Percentiles rank a stretch among this genome's conserved stretches.
phyloP scores from a whole-genome alignment of 2,329 filamentous ascomycete species.

The Fusarium camptoceras region DNA sequence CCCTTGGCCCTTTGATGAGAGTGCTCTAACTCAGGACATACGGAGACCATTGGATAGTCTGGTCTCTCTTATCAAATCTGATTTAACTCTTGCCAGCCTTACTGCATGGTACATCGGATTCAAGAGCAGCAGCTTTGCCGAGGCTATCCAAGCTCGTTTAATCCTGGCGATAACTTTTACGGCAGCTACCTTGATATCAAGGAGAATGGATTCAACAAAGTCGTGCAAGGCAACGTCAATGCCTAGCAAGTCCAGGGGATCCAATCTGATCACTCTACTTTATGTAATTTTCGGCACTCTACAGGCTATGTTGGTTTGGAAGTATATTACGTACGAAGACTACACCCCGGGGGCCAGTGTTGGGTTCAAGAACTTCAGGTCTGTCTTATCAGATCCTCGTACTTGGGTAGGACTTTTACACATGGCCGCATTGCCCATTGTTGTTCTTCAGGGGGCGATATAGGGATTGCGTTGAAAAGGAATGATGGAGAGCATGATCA shows the following conservation, averaged over 20 bases:
- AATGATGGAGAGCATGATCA: background rate
- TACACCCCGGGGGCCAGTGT: constrained; percentile 6
- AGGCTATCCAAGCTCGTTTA: background rate
- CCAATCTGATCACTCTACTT: constrained; percentile 9
- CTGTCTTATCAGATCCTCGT: constrained; percentile 26
- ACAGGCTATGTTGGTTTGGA: constrained; percentile 26
- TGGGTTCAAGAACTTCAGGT: constrained; percentile 39
- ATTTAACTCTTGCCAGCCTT: background rate
- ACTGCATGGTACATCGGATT: constrained; percentile 6
- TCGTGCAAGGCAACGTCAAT: background rate
- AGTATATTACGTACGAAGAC: constrained; percentile 23
- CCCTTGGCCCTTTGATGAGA: constrained; percentile 1
- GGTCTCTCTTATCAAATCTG: constrained; percentile 2
- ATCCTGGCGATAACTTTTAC: constrained; percentile 21
- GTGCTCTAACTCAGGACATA: background rate
- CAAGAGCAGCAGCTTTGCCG: background rate
- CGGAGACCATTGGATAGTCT: constrained; percentile 14
- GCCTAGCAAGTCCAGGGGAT: constrained; percentile 2
- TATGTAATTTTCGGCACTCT: constrained; percentile 14
- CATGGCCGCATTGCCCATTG: constrained; percentile 23
- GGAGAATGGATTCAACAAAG: background rate
- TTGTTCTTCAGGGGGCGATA: constrained; percentile 18
- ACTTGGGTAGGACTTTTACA: constrained; percentile 31
- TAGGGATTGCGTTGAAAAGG: background rate
- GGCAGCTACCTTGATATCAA: constrained; percentile 7